Percentiles rank a stretch among this genome's conserved stretches.
phyloP scores from a whole-genome alignment of 169 alveolate genomes.

The Plasmodium cynomolgi region DNA sequence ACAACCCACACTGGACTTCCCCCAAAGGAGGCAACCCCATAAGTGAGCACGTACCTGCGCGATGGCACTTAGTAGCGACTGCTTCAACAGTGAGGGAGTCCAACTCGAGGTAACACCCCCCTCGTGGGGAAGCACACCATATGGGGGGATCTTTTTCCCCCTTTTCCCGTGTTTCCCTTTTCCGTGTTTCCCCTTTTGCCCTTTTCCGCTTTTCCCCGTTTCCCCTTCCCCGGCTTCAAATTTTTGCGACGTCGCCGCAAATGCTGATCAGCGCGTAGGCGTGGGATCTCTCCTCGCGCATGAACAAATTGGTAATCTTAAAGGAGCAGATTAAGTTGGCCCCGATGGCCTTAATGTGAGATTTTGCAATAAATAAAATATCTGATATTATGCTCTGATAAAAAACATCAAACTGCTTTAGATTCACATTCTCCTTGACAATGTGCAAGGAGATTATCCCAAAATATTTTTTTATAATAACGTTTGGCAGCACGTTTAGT shows the following conservation, averaged over 20 bases:
- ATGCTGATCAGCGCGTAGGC: conserved; percentile 75
- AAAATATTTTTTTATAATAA: conserved; percentile 68
- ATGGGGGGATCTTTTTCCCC: too few species aligned
- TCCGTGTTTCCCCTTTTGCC: neutral
- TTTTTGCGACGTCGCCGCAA: conserved; percentile 75
- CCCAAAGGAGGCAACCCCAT: neutral
- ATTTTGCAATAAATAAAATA: conserved; percentile 47
- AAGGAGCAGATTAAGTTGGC: conserved; percentile 71
- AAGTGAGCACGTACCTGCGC: neutral
- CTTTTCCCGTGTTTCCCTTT: neutral
- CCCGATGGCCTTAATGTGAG: conserved; percentile 73
- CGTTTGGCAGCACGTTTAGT: conserved; percentile 46
- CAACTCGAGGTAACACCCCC: neutral
- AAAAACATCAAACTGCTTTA: conserved; percentile 61
- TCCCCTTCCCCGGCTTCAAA: neutral
- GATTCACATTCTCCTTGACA: conserved; percentile 46
- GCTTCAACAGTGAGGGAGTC: neutral
- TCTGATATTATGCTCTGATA: conserved; percentile 73
- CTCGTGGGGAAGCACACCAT: neutral
- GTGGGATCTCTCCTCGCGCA: conserved; percentile 73
- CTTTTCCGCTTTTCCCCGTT: neutral
- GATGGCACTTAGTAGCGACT: neutral
- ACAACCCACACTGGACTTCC: neutral
- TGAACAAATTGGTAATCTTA: conserved; percentile 46
- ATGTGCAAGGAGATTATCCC: conserved; percentile 69